phyloP scores from a whole-genome alignment of 2,329 filamentous ascomycete species.

The Sporothrix inflata region DNA sequence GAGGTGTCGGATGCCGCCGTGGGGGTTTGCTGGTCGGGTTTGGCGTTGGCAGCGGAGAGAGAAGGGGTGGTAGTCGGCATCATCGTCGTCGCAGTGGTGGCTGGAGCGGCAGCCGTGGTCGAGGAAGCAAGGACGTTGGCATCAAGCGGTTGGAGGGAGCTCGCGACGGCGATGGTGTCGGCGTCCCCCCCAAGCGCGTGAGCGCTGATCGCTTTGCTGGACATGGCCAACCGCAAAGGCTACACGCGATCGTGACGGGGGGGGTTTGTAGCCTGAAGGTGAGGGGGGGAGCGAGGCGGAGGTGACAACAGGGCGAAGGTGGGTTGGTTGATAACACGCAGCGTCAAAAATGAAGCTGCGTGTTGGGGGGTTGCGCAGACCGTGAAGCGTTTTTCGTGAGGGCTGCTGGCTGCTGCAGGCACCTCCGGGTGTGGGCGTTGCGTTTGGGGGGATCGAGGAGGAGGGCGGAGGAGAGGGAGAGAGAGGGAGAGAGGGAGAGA shows the following conservation, averaged over 20 bases:
- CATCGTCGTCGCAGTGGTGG: slow-evolving; percentile 29
- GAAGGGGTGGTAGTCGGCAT: slow-evolving; percentile 25
- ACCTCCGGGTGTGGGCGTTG: slow-evolving; percentile 19
- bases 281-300: slow-evolving; percentile 18
- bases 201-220: slow-evolving; percentile 58
- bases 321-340: slow-evolving; percentile 24
- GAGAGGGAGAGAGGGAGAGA: neutral
- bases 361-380: slow-evolving; percentile 20
- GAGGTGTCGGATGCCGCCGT: neutral
- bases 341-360: slow-evolving; percentile 27
- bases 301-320: slow-evolving; percentile 26
- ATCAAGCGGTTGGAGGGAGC: slow-evolving; percentile 26
- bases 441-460: neutral
- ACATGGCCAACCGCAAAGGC: slow-evolving; percentile 49
- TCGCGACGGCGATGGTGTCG: slow-evolving; percentile 37
- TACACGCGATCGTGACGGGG: slow-evolving; percentile 37
- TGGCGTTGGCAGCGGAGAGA: slow-evolving; percentile 33
- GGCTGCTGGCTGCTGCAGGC: slow-evolving; percentile 25
- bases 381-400: slow-evolving; percentile 23
- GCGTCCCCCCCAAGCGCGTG: slow-evolving; percentile 46
- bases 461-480: neutral
- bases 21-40: slow-evolving; percentile 32
- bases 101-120: slow-evolving; percentile 34
- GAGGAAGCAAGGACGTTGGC: slow-evolving; percentile 14
- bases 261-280: slow-evolving; percentile 34